These are phyloP conservation scores for Microstegium vimineum DNA, from an alignment of 176 grass and related monocot species.

Conservation along the genomic window DNA sequence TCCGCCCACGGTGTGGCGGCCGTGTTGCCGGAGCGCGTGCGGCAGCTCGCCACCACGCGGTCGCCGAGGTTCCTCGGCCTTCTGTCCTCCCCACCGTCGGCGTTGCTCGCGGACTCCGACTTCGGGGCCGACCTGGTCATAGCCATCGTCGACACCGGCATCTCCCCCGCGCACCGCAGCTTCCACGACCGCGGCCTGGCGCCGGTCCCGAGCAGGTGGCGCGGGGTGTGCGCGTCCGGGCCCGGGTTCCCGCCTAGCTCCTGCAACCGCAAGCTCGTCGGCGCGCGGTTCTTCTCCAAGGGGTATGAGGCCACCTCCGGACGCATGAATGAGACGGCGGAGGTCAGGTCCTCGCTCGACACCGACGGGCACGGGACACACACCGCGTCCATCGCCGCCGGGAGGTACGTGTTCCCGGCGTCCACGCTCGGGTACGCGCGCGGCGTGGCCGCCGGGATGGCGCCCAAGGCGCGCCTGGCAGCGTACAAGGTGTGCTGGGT, in stretches of 20 bases:
- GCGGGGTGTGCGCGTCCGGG: slow-evolving; percentile 56
- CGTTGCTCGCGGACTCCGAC: slow-evolving; percentile 80
- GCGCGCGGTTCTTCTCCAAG: slow-evolving; percentile 68
- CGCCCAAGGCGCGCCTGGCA: slow-evolving; percentile 84
- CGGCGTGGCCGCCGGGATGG: slow-evolving; percentile 89
- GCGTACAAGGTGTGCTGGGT: slow-evolving; percentile 96
- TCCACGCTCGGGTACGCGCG: slow-evolving; percentile 87
- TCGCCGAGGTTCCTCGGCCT: slow-evolving; percentile 67
- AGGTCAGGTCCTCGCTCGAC: slow-evolving; percentile 75
- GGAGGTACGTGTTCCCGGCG: slow-evolving; percentile 90
- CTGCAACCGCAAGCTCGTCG: slow-evolving; percentile 88
- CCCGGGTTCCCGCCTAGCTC: slow-evolving; percentile 53
- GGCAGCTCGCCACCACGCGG: slow-evolving; percentile 58
- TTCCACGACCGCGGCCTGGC: slow-evolving; percentile 66
- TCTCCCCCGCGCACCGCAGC: slow-evolving; percentile 70
- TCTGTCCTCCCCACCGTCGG: slow-evolving; percentile 71
- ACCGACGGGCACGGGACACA: slow-evolving; percentile 86
- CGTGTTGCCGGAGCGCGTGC: slow-evolving; percentile 69
- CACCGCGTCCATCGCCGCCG: slow-evolving; percentile 85
- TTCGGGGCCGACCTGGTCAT: slow-evolving; percentile 84
- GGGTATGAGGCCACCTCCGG: slow-evolving; percentile 88
- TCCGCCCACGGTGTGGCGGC: slow-evolving; percentile 49
- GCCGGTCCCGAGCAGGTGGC: slow-evolving; percentile 53
- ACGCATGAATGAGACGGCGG: slow-evolving; percentile 78
- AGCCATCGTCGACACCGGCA: slow-evolving; percentile 76